phyloP scores from a whole-genome alignment of 2,329 filamentous ascomycete species.

The Colletotrichum horii region DNA sequence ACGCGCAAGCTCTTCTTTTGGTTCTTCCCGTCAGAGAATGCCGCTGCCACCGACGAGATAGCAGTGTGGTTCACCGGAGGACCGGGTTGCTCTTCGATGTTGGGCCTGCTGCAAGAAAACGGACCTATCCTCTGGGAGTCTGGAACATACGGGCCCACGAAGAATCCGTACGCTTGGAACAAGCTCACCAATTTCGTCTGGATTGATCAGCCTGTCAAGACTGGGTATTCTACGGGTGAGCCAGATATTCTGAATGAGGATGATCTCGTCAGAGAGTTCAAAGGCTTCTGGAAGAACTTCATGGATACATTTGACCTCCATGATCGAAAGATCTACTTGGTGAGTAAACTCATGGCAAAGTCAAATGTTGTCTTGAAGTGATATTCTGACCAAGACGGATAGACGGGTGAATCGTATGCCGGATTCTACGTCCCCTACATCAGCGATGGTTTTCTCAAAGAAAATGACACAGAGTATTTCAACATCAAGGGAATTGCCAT shows the following conservation, averaged over 20 bases:
- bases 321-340: conserved; percentile 74
- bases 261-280: conserved; percentile 73
- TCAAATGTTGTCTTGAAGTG: background rate
- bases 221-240: conserved; percentile 71
- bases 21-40: conserved; percentile 67
- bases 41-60: conserved; percentile 59
- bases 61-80: conserved; percentile 52
- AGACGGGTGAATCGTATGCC: conserved; percentile 71
- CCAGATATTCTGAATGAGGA: conserved; percentile 70
- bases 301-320: conserved; percentile 71
- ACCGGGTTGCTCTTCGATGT: conserved; percentile 64
- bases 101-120: conserved; percentile 77
- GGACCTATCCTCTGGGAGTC: conserved; percentile 75
- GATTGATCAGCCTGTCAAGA: conserved; percentile 72
- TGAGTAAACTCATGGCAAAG: background rate
- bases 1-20: conserved; percentile 64
- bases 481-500: conserved; percentile 73
- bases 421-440: conserved; percentile 75
- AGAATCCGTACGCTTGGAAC: conserved; percentile 76
- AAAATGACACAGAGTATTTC: conserved; percentile 69
- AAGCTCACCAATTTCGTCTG: conserved; percentile 80
- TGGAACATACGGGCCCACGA: conserved; percentile 69
- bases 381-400: fast-evolving
- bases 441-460: conserved; percentile 73
- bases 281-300: conserved; percentile 82